phyloP scores from a whole-genome alignment of 768 basidiomycete species.

The Leccinum broughii region DNA sequence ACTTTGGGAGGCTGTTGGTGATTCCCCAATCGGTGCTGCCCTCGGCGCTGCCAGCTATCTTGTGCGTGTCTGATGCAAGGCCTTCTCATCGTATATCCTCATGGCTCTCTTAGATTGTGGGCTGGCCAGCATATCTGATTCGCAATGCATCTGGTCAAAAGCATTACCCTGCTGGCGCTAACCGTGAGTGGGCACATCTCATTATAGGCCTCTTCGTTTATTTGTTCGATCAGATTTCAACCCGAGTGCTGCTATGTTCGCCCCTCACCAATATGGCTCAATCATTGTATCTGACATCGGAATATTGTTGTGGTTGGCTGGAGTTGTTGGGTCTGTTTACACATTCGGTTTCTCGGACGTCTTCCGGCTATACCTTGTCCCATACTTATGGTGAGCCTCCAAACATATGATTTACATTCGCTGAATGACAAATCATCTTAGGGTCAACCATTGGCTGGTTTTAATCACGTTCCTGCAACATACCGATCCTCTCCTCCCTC shows the following conservation, averaged over 20 bases:
- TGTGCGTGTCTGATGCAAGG: slow-evolving; percentile 38
- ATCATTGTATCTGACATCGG: slow-evolving; percentile 84
- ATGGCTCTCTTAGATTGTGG: slow-evolving; percentile 52
- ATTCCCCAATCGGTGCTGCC: slow-evolving; percentile 79
- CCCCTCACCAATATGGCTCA: slow-evolving; percentile 74
- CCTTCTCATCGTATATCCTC: neutral
- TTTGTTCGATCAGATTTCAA: slow-evolving; percentile 59
- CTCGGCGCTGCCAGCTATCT: slow-evolving; percentile 56
- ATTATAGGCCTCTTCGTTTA: neutral
- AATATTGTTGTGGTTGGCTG: slow-evolving; percentile 68
- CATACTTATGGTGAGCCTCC: slow-evolving; percentile 73
- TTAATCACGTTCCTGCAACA: slow-evolving; percentile 98
- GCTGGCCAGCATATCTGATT: slow-evolving; percentile 85
- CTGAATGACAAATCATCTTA: slow-evolving; percentile 22
- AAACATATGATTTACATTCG: neutral
- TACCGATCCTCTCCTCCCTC: slow-evolving; percentile 92
- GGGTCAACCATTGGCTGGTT: slow-evolving; percentile 94
- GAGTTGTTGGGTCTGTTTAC: slow-evolving; percentile 54
- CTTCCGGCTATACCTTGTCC: slow-evolving; percentile 77
- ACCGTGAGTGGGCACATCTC: slow-evolving; percentile 53
- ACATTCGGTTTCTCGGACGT: slow-evolving; percentile 69
- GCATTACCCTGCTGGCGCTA: slow-evolving; percentile 75
- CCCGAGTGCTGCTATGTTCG: slow-evolving; percentile 77
- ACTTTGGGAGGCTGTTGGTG: slow-evolving; percentile 84
- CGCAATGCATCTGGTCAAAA: slow-evolving; percentile 84